These are phyloP conservation scores for Nannochloropsis granulata DNA, from an alignment of 108 stramenopile genomes.

Conservation along the genomic window DNA sequence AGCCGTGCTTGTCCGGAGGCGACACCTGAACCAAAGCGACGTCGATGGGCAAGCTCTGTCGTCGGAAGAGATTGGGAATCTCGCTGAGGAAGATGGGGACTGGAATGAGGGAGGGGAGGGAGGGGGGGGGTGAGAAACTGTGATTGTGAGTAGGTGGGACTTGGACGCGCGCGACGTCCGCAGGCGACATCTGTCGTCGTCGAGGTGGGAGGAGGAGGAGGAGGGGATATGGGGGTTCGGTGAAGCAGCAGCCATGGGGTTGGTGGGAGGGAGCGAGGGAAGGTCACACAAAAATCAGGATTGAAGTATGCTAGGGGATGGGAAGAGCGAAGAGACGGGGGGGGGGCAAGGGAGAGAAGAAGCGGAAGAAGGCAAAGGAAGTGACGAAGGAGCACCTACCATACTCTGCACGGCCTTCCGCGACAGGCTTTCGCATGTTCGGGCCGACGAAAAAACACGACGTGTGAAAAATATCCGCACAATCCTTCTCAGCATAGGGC, in stretches of 20 bases:
- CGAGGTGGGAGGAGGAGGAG: too few species aligned
- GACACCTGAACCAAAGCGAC: constrained; percentile 28
- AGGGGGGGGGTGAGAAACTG: not conserved
- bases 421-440: constrained; percentile 19
- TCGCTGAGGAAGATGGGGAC: constrained; percentile 26
- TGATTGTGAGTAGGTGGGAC: not conserved
- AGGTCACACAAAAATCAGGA: too few species aligned
- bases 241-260: too few species aligned
- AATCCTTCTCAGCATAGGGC: constrained; percentile 6
- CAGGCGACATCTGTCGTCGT: too few species aligned
- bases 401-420: constrained; percentile 19
- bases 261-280: too few species aligned
- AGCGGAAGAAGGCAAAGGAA: not conserved
- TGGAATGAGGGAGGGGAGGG: constrained; percentile 4
- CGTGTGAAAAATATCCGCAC: not conserved
- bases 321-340: too few species aligned
- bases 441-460: constrained; percentile 16
- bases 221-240: too few species aligned
- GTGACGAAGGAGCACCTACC: not conserved
- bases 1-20: constrained; percentile 29
- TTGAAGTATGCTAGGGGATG: too few species aligned
- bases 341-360: too few species aligned
- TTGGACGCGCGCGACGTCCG: not conserved
- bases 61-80: constrained; percentile 21
- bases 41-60: constrained; percentile 5